Evolutionary conservation across 352 stramenopile genomes (phyloP), one percentile per base, ranked within the genome.

Genomic region (Globisporangium nodosum): DNA sequence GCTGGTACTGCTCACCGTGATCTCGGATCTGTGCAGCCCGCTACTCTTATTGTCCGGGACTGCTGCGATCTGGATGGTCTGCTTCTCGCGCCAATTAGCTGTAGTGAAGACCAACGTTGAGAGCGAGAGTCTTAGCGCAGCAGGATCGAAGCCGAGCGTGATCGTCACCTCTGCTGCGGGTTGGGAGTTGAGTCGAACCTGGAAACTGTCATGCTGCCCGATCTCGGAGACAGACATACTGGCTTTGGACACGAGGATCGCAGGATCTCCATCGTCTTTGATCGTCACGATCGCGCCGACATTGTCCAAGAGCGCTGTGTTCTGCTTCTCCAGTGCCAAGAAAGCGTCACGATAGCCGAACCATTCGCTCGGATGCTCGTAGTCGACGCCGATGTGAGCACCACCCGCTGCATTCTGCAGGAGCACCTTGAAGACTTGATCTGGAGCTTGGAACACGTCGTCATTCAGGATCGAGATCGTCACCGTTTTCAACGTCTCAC

Each of bases 271-370:
- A 46, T 91, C 81, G 15, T 91, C 81, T 53, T 69, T 53, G 54
- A 91, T 91, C 0, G 76, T 78, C 46, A 91, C 81, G 50, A 91
- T 76, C 16, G 81, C 74, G 0, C 78, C 74, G 20, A 91, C 64
- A 55, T 86, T 87, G 56, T 91, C 78, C 9, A 71, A 45, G 0
- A 88, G 60, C 52, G 73, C 58, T 20, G 67, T 45, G 16, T 49
- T 49, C 13, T 70, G 69, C 16, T 61, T 65, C 35, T 88, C 78
- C 3, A 85, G 54, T 0, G 68, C 71, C 4, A 88, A 54, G 24
- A 78, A 78, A 3, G 68, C 66, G 3, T 64, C 45, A 0, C 64
- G 63, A 45, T 82, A 80, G 43, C 68, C 68, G 18, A 46, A 66
- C 76, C 78, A 91, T 46, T 85, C 76, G 9, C 27, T 56, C 15